Evolutionary conservation across 2,329 filamentous ascomycete genomes (phyloP).

Genomic region (Catunica adiposa): DNA sequence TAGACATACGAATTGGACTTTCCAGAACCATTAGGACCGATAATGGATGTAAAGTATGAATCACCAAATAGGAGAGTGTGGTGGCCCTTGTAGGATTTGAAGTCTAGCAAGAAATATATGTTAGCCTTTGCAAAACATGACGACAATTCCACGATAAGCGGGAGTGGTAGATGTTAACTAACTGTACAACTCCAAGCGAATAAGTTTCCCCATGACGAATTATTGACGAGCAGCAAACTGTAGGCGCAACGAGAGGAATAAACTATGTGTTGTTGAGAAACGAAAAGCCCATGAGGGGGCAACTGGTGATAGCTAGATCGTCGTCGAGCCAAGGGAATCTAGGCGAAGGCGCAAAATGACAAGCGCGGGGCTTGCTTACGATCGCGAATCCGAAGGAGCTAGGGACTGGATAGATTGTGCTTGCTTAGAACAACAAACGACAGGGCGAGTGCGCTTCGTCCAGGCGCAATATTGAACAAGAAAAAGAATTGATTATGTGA

Average conservation of each 20-base stretch:
- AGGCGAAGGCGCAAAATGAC: neutral
- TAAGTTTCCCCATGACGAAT: constrained; percentile 79
- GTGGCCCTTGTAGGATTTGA: constrained; percentile 98
- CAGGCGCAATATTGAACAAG: neutral
- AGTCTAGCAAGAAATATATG: constrained; percentile 42
- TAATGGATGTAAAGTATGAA: constrained; percentile 97
- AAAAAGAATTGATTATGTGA: neutral
- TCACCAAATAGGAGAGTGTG: constrained; percentile 90
- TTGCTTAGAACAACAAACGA: neutral
- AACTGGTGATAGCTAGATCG: neutral
- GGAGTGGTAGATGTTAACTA: constrained; percentile 22
- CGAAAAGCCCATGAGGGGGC: neutral
- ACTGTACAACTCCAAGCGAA: constrained; percentile 89
- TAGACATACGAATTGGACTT: constrained; percentile 83
- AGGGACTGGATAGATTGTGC: neutral
- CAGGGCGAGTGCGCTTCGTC: neutral
- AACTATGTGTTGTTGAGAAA: neutral
- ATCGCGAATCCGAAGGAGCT: constrained; percentile 1
- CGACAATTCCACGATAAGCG: too few species aligned
- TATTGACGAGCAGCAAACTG: constrained; percentile 5
- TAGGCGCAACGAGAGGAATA: neutral
- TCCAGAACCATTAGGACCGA: constrained; percentile 97
- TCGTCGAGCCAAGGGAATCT: neutral
- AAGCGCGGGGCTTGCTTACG: constrained; percentile 3
- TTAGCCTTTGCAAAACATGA: neutral